phyloP scores from a whole-genome alignment of 371 early-diverging fungal species.

The Saksenaea oblongispora region DNA sequence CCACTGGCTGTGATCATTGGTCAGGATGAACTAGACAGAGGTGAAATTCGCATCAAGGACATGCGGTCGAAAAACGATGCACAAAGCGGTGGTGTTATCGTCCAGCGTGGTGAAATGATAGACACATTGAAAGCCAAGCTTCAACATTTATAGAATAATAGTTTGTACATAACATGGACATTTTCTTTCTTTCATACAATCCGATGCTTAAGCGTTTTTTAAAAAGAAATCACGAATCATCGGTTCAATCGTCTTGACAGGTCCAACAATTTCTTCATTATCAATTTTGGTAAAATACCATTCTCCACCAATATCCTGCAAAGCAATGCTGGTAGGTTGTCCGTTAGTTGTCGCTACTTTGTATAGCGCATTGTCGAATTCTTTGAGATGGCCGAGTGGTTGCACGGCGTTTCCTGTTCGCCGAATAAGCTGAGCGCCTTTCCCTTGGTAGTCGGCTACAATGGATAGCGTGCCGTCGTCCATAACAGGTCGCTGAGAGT shows the following conservation, averaged over 20 bases:
- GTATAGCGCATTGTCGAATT: not conserved
- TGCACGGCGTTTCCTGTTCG: not conserved
- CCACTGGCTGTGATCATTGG: conserved; percentile 92
- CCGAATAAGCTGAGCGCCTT: not conserved
- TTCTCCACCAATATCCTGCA: not conserved
- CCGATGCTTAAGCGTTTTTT: not conserved
- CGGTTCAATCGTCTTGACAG: not conserved
- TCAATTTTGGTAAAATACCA: not conserved
- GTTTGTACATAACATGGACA: no score
- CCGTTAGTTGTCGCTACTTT: not conserved
- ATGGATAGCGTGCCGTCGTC: not conserved
- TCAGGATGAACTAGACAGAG: conserved; percentile 76
- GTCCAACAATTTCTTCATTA: not conserved
- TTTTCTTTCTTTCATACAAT: not conserved
- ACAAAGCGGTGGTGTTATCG: conserved; percentile 63
- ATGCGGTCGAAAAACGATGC: conserved; percentile 69
- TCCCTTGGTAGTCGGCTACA: not conserved
- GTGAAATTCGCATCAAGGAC: conserved; percentile 85
- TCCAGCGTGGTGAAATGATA: conserved; percentile 67
- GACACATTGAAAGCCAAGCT: conserved; percentile 49
- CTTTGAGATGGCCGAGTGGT: not conserved
- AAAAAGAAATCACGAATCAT: not conserved
- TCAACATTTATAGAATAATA: not conserved
- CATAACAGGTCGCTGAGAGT: not conserved
- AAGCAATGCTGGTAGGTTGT: not conserved